These are phyloP conservation scores for Zalaria obscura DNA, from an alignment of 2,329 filamentous ascomycete species.

Conservation along the genomic window DNA sequence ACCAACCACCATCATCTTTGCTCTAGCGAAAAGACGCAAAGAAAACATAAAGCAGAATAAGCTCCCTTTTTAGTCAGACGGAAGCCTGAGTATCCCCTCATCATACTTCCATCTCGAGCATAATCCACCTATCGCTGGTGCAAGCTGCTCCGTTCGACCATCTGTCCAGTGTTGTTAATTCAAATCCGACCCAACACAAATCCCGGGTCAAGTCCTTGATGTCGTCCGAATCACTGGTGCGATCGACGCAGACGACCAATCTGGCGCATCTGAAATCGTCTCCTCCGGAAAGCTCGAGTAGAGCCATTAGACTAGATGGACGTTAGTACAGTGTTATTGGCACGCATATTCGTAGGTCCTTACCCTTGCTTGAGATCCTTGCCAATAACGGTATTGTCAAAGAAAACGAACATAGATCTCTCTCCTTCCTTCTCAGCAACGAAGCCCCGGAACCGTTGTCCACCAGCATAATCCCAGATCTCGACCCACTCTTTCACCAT, in stretches of 20 bases:
- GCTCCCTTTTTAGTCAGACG: too few relatives aligned
- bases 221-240: slow-evolving; percentile 45
- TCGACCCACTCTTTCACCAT: slow-evolving; percentile 53
- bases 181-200: slow-evolving; percentile 87
- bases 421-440: slow-evolving; percentile 55
- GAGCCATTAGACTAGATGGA: slow-evolving; percentile 57
- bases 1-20: too few relatives aligned
- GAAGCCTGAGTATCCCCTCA: background rate
- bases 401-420: slow-evolving; percentile 76
- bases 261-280: slow-evolving; percentile 58
- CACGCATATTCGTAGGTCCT: slow-evolving; percentile 16
- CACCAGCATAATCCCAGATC: slow-evolving; percentile 74
- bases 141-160: slow-evolving; percentile 49
- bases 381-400: slow-evolving; percentile 57
- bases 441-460: slow-evolving; percentile 76
- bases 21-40: too few relatives aligned
- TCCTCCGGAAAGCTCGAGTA: slow-evolving; percentile 74
- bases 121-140: slow-evolving; percentile 68
- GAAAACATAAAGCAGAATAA: too few relatives aligned
- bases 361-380: slow-evolving; percentile 80
- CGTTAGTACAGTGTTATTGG: slow-evolving; percentile 17
- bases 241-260: slow-evolving; percentile 71
- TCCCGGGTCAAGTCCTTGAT: slow-evolving; percentile 60
- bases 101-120: slow-evolving; percentile 78
- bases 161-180: slow-evolving; percentile 62